A percentile compares a stretch with the other conserved stretches of the same genome.
Conservation (phyloP, 1,284 basidiomycete genomes). For the Moesziomyces parantarcticus region DNA sequence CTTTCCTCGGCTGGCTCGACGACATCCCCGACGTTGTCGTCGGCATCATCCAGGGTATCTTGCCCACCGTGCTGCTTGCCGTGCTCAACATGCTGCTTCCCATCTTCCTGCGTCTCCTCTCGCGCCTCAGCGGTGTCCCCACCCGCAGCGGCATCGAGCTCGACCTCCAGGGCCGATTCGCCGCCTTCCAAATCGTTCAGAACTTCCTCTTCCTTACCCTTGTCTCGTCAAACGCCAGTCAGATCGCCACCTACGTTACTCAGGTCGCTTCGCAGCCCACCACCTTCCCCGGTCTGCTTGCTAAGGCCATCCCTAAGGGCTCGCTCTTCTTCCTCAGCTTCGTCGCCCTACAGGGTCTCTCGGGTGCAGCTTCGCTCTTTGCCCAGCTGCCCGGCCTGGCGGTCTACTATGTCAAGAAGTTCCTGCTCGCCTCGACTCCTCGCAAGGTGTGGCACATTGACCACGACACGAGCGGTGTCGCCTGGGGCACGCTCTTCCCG, state of each 20-base stretch:
- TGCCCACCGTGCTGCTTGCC: slow-evolving; percentile 84
- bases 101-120: slow-evolving; percentile 81
- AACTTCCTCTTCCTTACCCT: slow-evolving; percentile 67
- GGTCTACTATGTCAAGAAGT: slow-evolving; percentile 85
- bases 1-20: slow-evolving; percentile 87
- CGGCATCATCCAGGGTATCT: slow-evolving; percentile 82
- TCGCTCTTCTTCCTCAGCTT: slow-evolving; percentile 95
- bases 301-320: slow-evolving; percentile 79
- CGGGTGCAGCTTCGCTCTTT: slow-evolving; percentile 78
- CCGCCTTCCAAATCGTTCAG: slow-evolving; percentile 79
- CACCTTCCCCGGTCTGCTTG: slow-evolving; percentile 57
- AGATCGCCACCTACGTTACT: slow-evolving; percentile 48
- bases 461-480: slow-evolving; percentile 75
- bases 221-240: slow-evolving; percentile 52
- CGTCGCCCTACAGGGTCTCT: slow-evolving; percentile 69
- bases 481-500: slow-evolving; percentile 81
- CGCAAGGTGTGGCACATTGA: slow-evolving; percentile 82
- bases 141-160: slow-evolving; percentile 84
- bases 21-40: slow-evolving; percentile 70
- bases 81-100: slow-evolving; percentile 91
- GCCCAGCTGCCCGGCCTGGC: slow-evolving; percentile 80
- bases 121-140: slow-evolving; percentile 82
- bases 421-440: slow-evolving; percentile 89
- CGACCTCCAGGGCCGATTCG: slow-evolving; percentile 89
- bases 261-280: slow-evolving; percentile 34